These are phyloP conservation scores for Pseudogymnoascus sp. DNA, from an alignment of 2,329 filamentous ascomycete genomes.

Conservation along the genomic window DNA sequence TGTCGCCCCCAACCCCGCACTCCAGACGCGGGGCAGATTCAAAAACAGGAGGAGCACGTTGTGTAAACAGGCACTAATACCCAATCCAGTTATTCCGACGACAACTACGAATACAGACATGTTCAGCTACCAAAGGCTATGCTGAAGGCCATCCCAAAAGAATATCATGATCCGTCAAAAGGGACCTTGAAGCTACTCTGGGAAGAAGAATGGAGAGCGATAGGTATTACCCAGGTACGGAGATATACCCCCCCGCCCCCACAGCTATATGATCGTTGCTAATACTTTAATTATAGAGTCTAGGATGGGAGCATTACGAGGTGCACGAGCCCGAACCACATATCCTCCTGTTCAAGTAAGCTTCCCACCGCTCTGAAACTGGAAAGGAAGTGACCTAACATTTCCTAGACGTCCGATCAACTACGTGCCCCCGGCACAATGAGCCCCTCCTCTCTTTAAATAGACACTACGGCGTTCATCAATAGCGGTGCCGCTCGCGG, in stretches of 20 bases:
- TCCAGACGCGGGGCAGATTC: not conserved
- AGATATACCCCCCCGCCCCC: not conserved
- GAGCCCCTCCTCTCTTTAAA: not conserved
- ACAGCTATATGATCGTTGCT: conserved; percentile 11
- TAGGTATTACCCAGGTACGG: conserved; percentile 91
- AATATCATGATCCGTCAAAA: conserved; percentile 82
- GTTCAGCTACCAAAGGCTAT: conserved; percentile 96
- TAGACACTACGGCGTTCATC: conserved; percentile 2
- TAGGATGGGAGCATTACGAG: conserved; percentile 99
- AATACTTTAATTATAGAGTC: conserved; percentile 51
- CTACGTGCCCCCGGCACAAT: not conserved
- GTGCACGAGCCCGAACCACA: conserved; percentile 98
- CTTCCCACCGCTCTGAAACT: not conserved
- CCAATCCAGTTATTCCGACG: conserved; percentile 72
- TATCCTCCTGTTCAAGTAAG: conserved; percentile 93
- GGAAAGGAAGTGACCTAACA: not conserved
- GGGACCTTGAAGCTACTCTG: conserved; percentile 92
- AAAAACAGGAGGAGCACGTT: not conserved
- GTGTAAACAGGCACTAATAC: conserved; percentile 16
- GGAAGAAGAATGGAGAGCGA: conserved; percentile 96
- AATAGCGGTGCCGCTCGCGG: not conserved
- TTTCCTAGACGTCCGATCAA: not conserved
- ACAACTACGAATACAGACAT: conserved; percentile 91
- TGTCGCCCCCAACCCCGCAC: not conserved
- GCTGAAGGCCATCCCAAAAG: conserved; percentile 92